Conservation (phyloP, 2,329 filamentous ascomycete genomes). For the Pseudofabraea citricarpa region DNA sequence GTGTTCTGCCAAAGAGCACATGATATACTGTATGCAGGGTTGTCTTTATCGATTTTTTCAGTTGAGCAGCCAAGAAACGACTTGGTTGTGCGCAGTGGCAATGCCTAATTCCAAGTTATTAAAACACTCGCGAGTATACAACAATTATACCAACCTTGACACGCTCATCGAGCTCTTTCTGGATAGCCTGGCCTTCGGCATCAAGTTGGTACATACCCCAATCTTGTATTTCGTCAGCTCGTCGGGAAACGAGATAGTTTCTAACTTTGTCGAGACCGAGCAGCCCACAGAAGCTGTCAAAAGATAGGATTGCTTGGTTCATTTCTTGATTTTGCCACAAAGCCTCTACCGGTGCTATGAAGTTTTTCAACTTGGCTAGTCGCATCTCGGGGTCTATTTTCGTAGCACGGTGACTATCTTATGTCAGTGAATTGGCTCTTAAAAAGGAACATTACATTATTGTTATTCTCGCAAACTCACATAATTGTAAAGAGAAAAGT, state of each 20-base stretch:
- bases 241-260: conserved; percentile 67
- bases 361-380: conserved; percentile 66
- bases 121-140: not conserved
- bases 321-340: conserved; percentile 74
- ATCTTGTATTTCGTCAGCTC: conserved; percentile 72
- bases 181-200: conserved; percentile 71
- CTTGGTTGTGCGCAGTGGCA: conserved; percentile 85
- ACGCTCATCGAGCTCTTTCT: conserved; percentile 72
- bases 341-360: conserved; percentile 75
- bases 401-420: conserved; percentile 71
- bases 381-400: conserved; percentile 68
- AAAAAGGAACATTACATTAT: no score
- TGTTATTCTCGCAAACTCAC: no score
- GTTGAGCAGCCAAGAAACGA: conserved; percentile 89
- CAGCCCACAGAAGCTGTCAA: conserved; percentile 73
- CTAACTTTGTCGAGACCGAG: conserved; percentile 78
- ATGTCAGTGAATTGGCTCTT: no score
- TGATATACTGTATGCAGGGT: conserved; percentile 69
- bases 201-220: conserved; percentile 80
- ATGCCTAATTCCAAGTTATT: conserved; percentile 37
- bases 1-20: conserved; percentile 80
- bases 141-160: conserved; percentile 47
- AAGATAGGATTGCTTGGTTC: conserved; percentile 64
- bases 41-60: conserved; percentile 75
- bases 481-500: conserved; percentile 93